phyloP scores from a whole-genome alignment of 345 rosid genomes.

The Populus davidiana region DNA sequence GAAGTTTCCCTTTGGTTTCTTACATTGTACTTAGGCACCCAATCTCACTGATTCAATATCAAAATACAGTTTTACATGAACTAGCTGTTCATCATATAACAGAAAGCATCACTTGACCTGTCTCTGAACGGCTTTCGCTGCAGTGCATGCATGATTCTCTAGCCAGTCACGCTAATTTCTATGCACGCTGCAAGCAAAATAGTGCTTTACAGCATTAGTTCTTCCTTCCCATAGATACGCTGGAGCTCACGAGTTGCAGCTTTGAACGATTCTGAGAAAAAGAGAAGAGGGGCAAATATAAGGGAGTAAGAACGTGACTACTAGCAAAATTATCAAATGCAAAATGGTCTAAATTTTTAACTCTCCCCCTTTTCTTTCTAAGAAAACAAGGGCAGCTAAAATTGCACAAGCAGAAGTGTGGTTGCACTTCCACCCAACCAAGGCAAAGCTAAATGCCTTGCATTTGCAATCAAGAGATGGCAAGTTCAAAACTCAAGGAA shows the following conservation, averaged over 20 bases:
- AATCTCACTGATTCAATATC: not conserved
- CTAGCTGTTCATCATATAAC: not conserved
- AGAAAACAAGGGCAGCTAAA: not conserved
- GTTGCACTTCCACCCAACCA: not conserved
- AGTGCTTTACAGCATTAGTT: slow-evolving; percentile 36
- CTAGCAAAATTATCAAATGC: not conserved
- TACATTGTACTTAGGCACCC: not conserved
- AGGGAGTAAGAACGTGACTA: not conserved
- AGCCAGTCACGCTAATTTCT: not conserved
- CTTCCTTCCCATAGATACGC: slow-evolving; percentile 82
- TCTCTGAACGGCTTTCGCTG: not conserved
- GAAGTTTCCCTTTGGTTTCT: not conserved
- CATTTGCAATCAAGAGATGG: not conserved
- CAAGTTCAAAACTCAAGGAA: not conserved
- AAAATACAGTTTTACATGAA: not conserved
- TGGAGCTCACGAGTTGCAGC: slow-evolving; percentile 93
- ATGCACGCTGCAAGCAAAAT: slow-evolving; percentile 11
- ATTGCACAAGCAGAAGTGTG: too few relatives aligned
- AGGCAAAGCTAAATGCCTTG: not conserved
- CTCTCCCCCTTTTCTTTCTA: not conserved
- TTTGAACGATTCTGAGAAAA: slow-evolving; percentile 67
- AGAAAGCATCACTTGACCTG: not conserved
- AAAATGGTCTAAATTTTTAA: not conserved
- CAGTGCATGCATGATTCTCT: slow-evolving; percentile 1
- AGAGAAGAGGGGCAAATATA: not conserved